Base-by-base conservation (phyloP, 495 filamentous ascomycete species). In the Penicillium arizonense region DNA sequence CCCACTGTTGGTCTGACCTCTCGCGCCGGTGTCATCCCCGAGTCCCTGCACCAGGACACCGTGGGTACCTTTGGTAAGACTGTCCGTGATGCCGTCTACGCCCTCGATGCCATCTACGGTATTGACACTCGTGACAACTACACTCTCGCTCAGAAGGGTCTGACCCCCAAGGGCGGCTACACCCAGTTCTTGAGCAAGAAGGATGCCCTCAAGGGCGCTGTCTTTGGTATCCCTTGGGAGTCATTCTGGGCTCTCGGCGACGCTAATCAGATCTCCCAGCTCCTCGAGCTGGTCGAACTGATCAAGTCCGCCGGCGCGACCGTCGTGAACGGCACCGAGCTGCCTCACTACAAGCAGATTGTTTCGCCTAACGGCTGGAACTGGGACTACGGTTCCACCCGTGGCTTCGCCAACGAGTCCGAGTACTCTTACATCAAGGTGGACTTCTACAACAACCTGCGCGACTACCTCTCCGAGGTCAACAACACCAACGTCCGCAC, bases 401-500 rank as follows among this genome's bases (percentile, higher is more conserved):
- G 83, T 5, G 85, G 86, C 8, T 83, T 70, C 55, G 69, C 82
- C 24, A 87, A 90, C 57, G 81, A 89, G 62, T 86, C 82, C 13
- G 87, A 89, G 59, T 89, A 84, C 69, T 85, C 80, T 5, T 80
- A 83, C 47, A 76, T 89, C 52, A 89, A 88, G 62, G 82, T 85
- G 7, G 87, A 91, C 56, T 89, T 89, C 63, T 89, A 89, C 73
- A 88, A 89, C 70, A 82, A 88, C 70, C 82, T 91, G 56, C 69
- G 70, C 37, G 64, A 69, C 16, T 90, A 91, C 57, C 77, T 90
- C 9, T 67, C 82, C 30, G 82, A 86, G 55, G 74, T 90, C 4
- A 61, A 75, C 14, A 87, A 87, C 65, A 89, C 83, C 32, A 65
- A 76, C 23, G 81, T 90, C 54, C 75, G 75, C 23, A 77, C 77